Evolutionary conservation across 768 basidiomycete genomes (phyloP).

Genomic region (Mycena venus): DNA sequence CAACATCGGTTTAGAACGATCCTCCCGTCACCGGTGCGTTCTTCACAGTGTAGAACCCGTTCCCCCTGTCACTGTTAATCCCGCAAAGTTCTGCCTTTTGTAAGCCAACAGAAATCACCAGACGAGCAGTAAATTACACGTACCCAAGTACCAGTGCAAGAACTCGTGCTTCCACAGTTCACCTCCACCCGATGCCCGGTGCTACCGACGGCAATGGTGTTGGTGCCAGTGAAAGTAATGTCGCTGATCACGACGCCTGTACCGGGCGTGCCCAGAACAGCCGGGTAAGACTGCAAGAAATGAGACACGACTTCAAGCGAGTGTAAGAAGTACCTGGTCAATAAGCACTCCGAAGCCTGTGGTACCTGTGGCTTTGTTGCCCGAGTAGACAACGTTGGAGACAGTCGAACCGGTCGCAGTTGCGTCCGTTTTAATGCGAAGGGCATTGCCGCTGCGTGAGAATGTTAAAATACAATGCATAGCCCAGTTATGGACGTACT

Average conservation of each 20-base stretch:
- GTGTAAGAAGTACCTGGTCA: too few relatives aligned
- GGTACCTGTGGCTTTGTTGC: conserved; percentile 29
- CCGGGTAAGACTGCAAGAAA: conserved; percentile 33
- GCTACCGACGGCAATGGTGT: conserved; percentile 25
- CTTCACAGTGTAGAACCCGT: conserved; percentile 13
- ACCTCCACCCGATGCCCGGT: conserved; percentile 32
- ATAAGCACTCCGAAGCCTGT: conserved; percentile 35
- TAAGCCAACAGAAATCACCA: not conserved
- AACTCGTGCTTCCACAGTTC: conserved; percentile 32
- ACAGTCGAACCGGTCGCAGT: conserved; percentile 34
- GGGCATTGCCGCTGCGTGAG: conserved; percentile 25
- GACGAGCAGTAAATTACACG: not conserved
- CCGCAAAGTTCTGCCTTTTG: conserved; percentile 16
- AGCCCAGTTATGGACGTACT: not conserved
- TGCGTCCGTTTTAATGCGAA: conserved; percentile 36
- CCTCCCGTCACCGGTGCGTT: conserved; percentile 23
- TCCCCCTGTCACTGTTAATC: conserved; percentile 22
- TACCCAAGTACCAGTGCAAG: conserved; percentile 28
- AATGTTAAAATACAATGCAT: not conserved
- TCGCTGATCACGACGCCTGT: conserved; percentile 35
- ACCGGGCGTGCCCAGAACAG: conserved; percentile 32
- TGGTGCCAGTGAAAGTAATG: conserved; percentile 30
- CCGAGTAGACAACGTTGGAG: conserved; percentile 26
- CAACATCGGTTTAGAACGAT: too few relatives aligned
- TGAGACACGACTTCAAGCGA: too few relatives aligned